Base-by-base conservation (phyloP, 257 asterid genomes). In the Echium plantagineum region DNA sequence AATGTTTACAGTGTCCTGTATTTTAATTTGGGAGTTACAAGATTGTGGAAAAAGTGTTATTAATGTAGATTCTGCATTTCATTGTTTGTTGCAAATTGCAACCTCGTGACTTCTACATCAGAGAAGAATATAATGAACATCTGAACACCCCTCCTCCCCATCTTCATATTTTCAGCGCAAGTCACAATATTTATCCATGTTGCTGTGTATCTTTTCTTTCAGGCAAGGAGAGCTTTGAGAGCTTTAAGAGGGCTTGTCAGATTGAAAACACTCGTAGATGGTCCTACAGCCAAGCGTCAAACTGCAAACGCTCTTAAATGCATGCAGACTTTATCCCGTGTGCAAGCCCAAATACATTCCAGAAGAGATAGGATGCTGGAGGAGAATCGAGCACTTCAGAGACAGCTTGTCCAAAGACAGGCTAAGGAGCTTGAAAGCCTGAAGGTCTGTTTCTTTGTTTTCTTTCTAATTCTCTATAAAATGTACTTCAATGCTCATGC, bases 391-490 rank as follows among this genome's bases (percentile, higher is more conserved):
- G 62, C 65, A 19, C 65, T 66, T 6, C 72, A 67, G 35, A 67
- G 66, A 19, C 66, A 67, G 61, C 66, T 67, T 26, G 47, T 67
- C 55, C 72, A 67, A 66, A 60, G 54, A 61, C 72, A 55, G 54
- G 72, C 72, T 7, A 67, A 67, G 38, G 72, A 67, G 30, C 66
- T 67, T 42, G 66, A 60, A 66, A 59, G 64, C 20, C 52, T 67
- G 56, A 67, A 58, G 72, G 61, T 67, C 32, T 54, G 61, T 38
- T 52, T 60, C 46, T 32, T 67, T 67, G 52, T 55, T 64, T 64
- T 6, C 24, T 21, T 15, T 15, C 55, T 38, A 2, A 18, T 10
- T 35, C 49, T 42, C 15, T 10, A 12, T 42, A 10, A 42, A 10
- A 35, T 12, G 12, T 42, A 42, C 17, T 42, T 42, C 3, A 42